These are phyloP conservation scores for Leccinum griseonigrum DNA, from an alignment of 1,284 basidiomycete species.

Conservation along the genomic window DNA sequence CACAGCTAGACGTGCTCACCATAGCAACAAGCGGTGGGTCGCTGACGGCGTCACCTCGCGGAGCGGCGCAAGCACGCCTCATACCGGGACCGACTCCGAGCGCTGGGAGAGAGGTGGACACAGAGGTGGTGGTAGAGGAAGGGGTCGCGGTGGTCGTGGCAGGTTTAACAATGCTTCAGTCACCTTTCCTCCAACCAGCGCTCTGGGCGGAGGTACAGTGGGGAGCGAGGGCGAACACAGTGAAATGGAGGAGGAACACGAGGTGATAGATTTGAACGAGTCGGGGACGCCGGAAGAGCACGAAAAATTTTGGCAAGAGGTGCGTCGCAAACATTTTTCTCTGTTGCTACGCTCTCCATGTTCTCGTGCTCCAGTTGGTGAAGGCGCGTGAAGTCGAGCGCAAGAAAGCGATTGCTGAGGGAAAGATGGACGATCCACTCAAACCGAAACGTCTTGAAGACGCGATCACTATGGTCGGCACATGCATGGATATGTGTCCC, in stretches of 20 bases:
- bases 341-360: constrained; percentile 23
- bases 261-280: constrained; percentile 34
- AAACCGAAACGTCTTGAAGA: constrained; percentile 80
- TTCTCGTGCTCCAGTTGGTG: constrained; percentile 47
- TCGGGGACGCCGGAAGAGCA: constrained; percentile 55
- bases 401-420: constrained; percentile 75
- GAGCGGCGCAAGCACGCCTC: constrained; percentile 35
- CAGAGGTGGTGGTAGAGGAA: constrained; percentile 40
- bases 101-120: constrained; percentile 56
- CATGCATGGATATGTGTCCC: constrained; percentile 93
- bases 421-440: constrained; percentile 84
- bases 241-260: constrained; percentile 27
- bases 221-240: constrained; percentile 32
- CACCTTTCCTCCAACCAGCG: constrained; percentile 22
- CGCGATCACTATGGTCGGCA: constrained; percentile 88
- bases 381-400: constrained; percentile 75
- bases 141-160: constrained; percentile 37
- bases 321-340: constrained; percentile 34
- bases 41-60: constrained; percentile 37
- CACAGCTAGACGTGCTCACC: constrained; percentile 25
- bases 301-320: constrained; percentile 67
- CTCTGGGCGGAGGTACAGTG: constrained; percentile 26
- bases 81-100: constrained; percentile 41
- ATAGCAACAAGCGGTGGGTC: constrained; percentile 56
- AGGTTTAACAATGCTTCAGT: constrained; percentile 41